Conservation (phyloP, 371 early-diverging fungal genomes). For the Mortierella sp. region DNA sequence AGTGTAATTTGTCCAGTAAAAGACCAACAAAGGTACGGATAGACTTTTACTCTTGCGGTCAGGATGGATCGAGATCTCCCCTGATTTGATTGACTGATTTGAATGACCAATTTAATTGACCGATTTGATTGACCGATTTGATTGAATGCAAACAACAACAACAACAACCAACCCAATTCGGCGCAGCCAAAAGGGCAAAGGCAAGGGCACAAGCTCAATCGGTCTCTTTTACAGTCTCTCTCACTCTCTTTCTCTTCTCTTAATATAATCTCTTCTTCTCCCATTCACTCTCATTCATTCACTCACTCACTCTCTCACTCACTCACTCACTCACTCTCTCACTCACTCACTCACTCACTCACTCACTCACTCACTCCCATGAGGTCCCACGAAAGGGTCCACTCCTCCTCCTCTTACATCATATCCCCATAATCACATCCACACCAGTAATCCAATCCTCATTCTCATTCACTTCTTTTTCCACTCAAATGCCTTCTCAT, state of each 20-base stretch:
- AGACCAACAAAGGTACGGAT: background rate
- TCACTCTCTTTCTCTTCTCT: background rate
- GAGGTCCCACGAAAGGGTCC: conserved; percentile 3
- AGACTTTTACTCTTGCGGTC: background rate
- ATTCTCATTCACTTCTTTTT: conserved; percentile 6
- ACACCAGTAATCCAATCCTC: background rate
- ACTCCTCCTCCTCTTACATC: background rate
- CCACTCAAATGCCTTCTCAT: background rate
- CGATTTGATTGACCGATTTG: too few relatives aligned
- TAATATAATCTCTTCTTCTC: too few relatives aligned
- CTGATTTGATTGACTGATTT: background rate
- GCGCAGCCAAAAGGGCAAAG: too few relatives aligned
- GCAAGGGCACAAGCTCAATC: background rate
- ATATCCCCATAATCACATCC: background rate
- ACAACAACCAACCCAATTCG: too few relatives aligned
- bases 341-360: background rate
- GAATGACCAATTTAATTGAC: background rate
- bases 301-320: background rate
- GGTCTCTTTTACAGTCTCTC: background rate
- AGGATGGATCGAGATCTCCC: conserved; percentile 5
- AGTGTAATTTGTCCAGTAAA: background rate
- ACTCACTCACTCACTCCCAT: background rate
- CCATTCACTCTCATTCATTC: background rate
- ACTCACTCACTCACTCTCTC: background rate
- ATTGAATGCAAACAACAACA: too few relatives aligned